phyloP scores from a whole-genome alignment of 1,139 yeast genomes.

The Nakaseomyces bracarensis region DNA sequence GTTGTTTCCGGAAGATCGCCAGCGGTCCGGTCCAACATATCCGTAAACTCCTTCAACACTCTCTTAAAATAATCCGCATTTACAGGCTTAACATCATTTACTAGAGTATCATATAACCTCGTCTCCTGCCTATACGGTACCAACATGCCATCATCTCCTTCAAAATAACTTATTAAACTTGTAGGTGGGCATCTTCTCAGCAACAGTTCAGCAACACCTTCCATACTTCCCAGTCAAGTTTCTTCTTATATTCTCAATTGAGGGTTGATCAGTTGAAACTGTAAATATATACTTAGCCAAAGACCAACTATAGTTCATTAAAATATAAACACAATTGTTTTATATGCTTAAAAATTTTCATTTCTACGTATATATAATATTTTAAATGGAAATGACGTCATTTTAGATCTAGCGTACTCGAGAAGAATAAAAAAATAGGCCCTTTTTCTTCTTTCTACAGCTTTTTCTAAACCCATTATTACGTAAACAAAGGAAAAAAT shows the following conservation, averaged over 20 bases:
- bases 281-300: no score
- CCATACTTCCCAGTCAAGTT: background rate
- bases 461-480: no score
- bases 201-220: background rate
- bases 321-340: no score
- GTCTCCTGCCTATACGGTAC: background rate
- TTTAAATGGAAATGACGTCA: background rate
- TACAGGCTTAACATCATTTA: background rate
- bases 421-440: background rate
- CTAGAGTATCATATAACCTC: background rate
- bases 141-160: background rate
- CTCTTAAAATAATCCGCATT: background rate
- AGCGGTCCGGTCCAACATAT: slow-evolving; percentile 2
- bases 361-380: no score
- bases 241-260: background rate
- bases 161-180: background rate
- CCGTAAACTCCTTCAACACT: slow-evolving; percentile 1
- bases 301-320: no score
- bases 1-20: background rate
- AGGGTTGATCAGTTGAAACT: no score
- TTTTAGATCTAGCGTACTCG: no score
- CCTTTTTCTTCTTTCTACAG: background rate
- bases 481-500: no score
- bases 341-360: no score
- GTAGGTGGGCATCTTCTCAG: slow-evolving; percentile 1